phyloP scores from a whole-genome alignment of 2,329 filamentous ascomycete species.

The Fusarium ambrosium region DNA sequence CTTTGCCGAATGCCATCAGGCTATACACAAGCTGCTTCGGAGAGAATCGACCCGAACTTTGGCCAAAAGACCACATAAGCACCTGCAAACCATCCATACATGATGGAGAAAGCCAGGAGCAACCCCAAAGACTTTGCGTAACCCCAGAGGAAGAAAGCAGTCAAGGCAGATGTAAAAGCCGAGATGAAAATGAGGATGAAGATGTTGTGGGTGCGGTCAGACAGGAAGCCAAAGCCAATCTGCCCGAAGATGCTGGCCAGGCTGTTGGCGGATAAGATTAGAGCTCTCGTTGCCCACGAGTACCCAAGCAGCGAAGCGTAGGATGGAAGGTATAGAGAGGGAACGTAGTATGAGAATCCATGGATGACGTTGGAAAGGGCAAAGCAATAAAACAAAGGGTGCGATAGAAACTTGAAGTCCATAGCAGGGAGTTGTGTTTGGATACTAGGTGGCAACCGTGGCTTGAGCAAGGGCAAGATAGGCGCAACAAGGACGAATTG shows the following conservation, averaged over 20 bases:
- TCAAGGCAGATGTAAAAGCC: not conserved
- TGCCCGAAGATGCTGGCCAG: not conserved
- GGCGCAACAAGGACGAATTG: not conserved
- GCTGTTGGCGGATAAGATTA: not conserved
- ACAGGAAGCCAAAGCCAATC: not conserved
- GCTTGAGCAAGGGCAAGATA: not conserved
- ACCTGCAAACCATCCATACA: not conserved
- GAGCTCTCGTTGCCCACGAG: not conserved
- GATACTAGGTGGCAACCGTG: not conserved
- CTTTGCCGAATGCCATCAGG: not conserved
- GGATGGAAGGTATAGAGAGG: not conserved
- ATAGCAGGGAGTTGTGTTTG: not conserved
- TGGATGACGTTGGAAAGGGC: not conserved
- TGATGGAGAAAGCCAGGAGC: not conserved
- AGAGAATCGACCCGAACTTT: not conserved
- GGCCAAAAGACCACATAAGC: not conserved
- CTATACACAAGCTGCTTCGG: not conserved
- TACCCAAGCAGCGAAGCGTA: not conserved
- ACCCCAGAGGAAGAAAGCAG: not conserved
- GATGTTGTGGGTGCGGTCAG: not conserved
- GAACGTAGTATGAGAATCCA: not conserved
- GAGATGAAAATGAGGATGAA: not conserved
- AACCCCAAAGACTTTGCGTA: not conserved
- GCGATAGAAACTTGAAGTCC: not conserved
- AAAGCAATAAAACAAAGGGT: not conserved